phyloP scores from a whole-genome alignment of 2,329 filamentous ascomycete species.

The Fusarium sp. region DNA sequence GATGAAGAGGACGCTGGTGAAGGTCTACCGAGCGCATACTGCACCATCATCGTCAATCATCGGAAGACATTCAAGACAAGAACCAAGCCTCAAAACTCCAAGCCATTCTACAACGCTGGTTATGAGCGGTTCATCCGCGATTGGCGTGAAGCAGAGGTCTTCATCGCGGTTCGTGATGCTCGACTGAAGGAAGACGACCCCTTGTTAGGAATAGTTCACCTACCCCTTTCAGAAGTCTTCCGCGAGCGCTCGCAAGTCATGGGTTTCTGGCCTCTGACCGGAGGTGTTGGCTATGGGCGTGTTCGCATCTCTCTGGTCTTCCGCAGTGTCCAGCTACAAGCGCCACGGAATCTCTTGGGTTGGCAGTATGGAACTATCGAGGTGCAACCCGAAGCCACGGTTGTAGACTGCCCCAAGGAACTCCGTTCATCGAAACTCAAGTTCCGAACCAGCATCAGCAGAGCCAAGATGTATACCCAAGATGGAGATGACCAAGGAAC shows the following conservation, averaged over 20 bases:
- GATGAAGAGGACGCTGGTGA: slow-evolving; percentile 71
- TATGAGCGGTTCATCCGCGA: slow-evolving; percentile 78
- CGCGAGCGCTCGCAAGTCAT: slow-evolving; percentile 72
- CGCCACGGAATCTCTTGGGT: slow-evolving; percentile 68
- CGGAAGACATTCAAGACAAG: slow-evolving; percentile 75
- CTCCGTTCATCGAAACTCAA: slow-evolving; percentile 66
- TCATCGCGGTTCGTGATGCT: slow-evolving; percentile 74
- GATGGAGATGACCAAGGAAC: slow-evolving; percentile 50
- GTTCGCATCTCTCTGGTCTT: slow-evolving; percentile 78
- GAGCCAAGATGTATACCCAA: slow-evolving; percentile 66
- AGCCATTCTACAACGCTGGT: slow-evolving; percentile 82
- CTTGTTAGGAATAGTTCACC: slow-evolving; percentile 75
- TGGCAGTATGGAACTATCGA: slow-evolving; percentile 80
- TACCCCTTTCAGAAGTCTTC: slow-evolving; percentile 72
- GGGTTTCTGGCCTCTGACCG: slow-evolving; percentile 73
- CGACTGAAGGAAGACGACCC: slow-evolving; percentile 76
- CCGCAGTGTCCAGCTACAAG: slow-evolving; percentile 72
- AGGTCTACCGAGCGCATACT: slow-evolving; percentile 75
- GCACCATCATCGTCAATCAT: slow-evolving; percentile 79
- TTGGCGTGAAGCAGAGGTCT: slow-evolving; percentile 74
- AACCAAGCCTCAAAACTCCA: slow-evolving; percentile 81
- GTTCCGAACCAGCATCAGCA: slow-evolving; percentile 66
- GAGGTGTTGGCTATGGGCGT: slow-evolving; percentile 78
- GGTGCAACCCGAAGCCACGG: slow-evolving; percentile 62
- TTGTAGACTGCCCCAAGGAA: slow-evolving; percentile 58